A percentile compares a stretch with the other conserved stretches of the same genome.
These are phyloP conservation scores for Phytophthora pistaciae DNA, from an alignment of 352 stramenopile genomes.

Conservation along the genomic window DNA sequence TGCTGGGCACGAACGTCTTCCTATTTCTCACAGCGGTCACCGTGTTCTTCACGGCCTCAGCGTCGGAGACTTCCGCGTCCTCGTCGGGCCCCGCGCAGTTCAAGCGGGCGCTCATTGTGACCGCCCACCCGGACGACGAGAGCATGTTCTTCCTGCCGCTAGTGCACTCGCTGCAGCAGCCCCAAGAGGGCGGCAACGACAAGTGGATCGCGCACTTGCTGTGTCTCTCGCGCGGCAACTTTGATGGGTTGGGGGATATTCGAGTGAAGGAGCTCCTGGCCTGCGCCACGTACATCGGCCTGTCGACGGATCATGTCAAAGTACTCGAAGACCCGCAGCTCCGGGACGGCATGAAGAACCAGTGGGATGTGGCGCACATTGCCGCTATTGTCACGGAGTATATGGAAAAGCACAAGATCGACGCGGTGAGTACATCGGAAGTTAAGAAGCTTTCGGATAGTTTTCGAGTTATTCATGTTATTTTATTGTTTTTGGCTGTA, in stretches of 20 bases:
- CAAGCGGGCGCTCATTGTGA: slow-evolving; percentile 86
- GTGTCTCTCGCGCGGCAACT: slow-evolving; percentile 94
- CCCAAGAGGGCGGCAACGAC: slow-evolving; percentile 4
- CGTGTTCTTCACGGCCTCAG: slow-evolving; percentile 39
- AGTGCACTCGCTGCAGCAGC: slow-evolving; percentile 64
- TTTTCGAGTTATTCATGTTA: neutral
- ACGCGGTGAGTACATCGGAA: slow-evolving; percentile 56
- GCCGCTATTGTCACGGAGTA: slow-evolving; percentile 63
- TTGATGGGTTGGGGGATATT: slow-evolving; percentile 88
- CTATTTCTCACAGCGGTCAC: slow-evolving; percentile 61
- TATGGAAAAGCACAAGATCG: slow-evolving; percentile 62
- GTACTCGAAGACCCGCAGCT: slow-evolving; percentile 85
- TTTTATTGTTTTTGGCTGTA: too few relatives aligned
- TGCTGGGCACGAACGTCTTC: slow-evolving; percentile 67
- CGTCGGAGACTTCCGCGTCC: neutral
- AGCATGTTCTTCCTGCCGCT: slow-evolving; percentile 98
- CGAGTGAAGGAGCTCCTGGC: slow-evolving; percentile 86
- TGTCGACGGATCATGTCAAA: slow-evolving; percentile 56
- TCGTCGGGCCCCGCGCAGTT: slow-evolving; percentile 9
- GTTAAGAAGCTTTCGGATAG: neutral
- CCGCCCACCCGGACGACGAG: slow-evolving; percentile 97
- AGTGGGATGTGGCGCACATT: slow-evolving; percentile 80
- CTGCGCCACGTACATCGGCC: slow-evolving; percentile 61
- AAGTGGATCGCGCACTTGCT: slow-evolving; percentile 85
- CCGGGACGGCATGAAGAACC: slow-evolving; percentile 86